Conservation (phyloP, 495 filamentous ascomycete genomes). For the Hyaloscypha variabilis region DNA sequence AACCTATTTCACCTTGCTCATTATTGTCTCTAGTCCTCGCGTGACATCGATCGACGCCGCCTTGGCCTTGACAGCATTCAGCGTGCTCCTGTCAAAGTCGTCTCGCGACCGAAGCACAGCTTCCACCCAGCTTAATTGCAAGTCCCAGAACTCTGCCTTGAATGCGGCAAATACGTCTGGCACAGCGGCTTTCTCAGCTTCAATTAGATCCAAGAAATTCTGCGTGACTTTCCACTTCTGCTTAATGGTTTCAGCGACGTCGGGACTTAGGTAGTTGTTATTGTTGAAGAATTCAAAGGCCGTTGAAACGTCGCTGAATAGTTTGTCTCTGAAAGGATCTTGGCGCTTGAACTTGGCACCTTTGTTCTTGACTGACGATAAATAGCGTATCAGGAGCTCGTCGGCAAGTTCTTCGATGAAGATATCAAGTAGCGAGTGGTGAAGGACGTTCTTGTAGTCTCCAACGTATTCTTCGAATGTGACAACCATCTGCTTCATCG, state of each 20-base stretch:
- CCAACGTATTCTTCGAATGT: constrained; percentile 93
- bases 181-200: constrained; percentile 71
- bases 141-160: constrained; percentile 88
- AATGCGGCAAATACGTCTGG: constrained; percentile 80
- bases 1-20: constrained; percentile 80
- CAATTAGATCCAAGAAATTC: constrained; percentile 73
- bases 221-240: constrained; percentile 90
- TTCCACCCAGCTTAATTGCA: constrained; percentile 97
- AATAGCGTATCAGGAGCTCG: constrained; percentile 83
- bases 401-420: constrained; percentile 89
- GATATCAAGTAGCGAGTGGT: constrained; percentile 85
- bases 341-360: constrained; percentile 83
- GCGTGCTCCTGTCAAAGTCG: constrained; percentile 90
- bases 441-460: constrained; percentile 80
- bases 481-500: constrained; percentile 85
- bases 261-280: constrained; percentile 49
- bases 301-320: constrained; percentile 85
- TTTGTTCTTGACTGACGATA: constrained; percentile 85
- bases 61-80: constrained; percentile 82
- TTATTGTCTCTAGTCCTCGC: constrained; percentile 81
- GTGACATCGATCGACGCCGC: constrained; percentile 82
- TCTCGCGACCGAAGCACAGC: constrained; percentile 82
- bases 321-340: constrained; percentile 84
- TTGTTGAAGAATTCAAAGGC: constrained; percentile 77
- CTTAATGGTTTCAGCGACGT: constrained; percentile 65